phyloP scores from a whole-genome alignment of 805 yeast species.

The Lachancea nothofagi region DNA sequence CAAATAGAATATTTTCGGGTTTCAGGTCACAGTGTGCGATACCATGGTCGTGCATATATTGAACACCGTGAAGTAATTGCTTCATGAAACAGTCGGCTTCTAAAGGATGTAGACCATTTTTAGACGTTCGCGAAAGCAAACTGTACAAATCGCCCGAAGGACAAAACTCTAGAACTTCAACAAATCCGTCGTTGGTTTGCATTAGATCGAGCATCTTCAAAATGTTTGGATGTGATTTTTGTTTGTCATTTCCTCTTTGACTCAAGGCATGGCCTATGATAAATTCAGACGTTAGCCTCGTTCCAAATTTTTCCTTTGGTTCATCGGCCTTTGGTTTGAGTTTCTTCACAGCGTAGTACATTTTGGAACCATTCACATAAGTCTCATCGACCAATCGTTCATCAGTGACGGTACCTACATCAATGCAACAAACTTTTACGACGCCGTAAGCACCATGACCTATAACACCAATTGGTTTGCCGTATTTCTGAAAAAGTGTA shows the following conservation, averaged over 20 bases:
- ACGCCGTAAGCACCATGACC: conserved; percentile 98
- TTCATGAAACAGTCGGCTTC: conserved; percentile 90
- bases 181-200: conserved; percentile 64
- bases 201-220: conserved; percentile 75
- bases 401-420: conserved; percentile 10
- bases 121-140: conserved; percentile 43
- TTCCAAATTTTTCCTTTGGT: conserved; percentile 86
- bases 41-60: conserved; percentile 84
- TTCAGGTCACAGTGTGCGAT: conserved; percentile 92
- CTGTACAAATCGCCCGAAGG: conserved; percentile 75
- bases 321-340: conserved; percentile 77
- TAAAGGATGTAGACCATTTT: conserved; percentile 48
- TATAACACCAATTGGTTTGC: conserved; percentile 46
- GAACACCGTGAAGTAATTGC: conserved; percentile 75
- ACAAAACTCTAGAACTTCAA: conserved; percentile 92
- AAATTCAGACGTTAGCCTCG: conserved; percentile 81
- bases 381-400: conserved; percentile 34
- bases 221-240: conserved; percentile 46
- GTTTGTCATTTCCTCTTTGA: conserved; percentile 35
- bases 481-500: conserved; percentile 42
- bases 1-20: conserved; percentile 76
- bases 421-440: conserved; percentile 73
- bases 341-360: conserved; percentile 85
- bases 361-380: conserved; percentile 61
- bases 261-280: conserved; percentile 78